Conservation (phyloP, 1,284 basidiomycete species). For the Microbotryum scabiosae region DNA sequence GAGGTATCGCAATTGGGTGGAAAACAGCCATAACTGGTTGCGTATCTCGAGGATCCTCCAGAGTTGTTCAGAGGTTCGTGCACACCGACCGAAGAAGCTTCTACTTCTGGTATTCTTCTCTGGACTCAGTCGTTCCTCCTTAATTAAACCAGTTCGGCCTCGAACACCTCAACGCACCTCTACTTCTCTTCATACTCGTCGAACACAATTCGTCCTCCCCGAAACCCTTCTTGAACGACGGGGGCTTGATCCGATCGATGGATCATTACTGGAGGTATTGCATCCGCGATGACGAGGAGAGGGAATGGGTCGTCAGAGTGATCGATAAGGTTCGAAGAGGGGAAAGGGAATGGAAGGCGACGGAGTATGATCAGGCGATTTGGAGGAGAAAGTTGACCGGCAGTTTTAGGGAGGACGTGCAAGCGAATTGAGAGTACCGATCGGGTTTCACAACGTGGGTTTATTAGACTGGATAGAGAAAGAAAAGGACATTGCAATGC, state of each 20-base stretch:
- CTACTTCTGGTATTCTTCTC: too few relatives aligned
- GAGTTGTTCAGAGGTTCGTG: constrained; percentile 17
- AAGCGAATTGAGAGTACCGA: too few relatives aligned
- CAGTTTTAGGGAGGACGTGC: not conserved
- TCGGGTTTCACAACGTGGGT: not conserved
- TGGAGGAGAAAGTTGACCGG: not conserved
- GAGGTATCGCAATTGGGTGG: constrained; percentile 15
- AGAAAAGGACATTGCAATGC: too few relatives aligned
- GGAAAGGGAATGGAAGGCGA: not conserved
- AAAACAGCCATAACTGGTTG: constrained; percentile 20
- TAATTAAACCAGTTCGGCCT: constrained; percentile 12
- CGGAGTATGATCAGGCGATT: constrained; percentile 11
- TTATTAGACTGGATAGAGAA: not conserved
- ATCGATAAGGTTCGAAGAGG: constrained; percentile 3
- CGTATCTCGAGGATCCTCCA: constrained; percentile 24
- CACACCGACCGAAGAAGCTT: too few relatives aligned
- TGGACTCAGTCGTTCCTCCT: too few relatives aligned
- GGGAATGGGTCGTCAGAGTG: not conserved
- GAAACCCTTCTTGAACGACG: constrained; percentile 1
- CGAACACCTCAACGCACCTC: constrained; percentile 17
- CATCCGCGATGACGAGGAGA: constrained; percentile 11
- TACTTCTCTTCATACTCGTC: constrained; percentile 20
- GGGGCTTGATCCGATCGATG: constrained; percentile 9
- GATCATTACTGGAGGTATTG: constrained; percentile 24
- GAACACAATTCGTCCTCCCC: constrained; percentile 1